Evolutionary conservation across 768 basidiomycete species (phyloP).

Genomic region (Xanthoconium purpureum): DNA sequence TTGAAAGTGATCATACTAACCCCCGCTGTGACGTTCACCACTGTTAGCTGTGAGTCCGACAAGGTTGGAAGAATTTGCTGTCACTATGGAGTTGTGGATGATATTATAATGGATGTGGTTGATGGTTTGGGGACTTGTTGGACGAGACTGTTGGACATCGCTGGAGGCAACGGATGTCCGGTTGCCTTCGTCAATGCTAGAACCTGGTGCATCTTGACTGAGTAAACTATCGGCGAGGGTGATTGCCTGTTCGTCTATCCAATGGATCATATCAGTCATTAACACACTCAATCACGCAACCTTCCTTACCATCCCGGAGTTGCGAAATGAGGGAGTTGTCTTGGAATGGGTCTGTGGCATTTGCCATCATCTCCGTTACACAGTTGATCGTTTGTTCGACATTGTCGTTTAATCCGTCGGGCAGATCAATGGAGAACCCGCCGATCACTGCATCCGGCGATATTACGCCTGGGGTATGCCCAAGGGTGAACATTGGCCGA

Average conservation of each 20-base stretch:
- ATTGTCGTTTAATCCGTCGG: background rate
- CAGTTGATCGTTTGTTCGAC: background rate
- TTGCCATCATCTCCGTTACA: background rate
- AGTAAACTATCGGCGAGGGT: background rate
- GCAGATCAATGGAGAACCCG: background rate
- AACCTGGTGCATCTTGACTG: background rate
- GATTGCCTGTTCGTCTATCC: background rate
- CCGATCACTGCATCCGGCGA: background rate
- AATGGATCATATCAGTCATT: background rate
- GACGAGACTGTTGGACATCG: background rate
- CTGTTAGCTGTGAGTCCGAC: background rate
- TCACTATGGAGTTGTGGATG: constrained; percentile 3
- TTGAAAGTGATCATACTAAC: background rate
- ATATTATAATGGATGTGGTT: background rate
- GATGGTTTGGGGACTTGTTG: background rate
- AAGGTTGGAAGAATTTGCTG: background rate
- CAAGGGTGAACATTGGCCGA: background rate
- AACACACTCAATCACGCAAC: background rate
- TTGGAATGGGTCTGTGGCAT: background rate
- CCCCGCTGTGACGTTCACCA: background rate
- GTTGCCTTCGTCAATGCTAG: background rate
- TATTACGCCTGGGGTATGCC: background rate
- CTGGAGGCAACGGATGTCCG: background rate
- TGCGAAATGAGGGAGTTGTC: background rate
- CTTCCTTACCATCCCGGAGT: background rate